These are phyloP conservation scores for Pouteria glomerata DNA, from an alignment of 148 eudicot species.

Conservation along the genomic window DNA sequence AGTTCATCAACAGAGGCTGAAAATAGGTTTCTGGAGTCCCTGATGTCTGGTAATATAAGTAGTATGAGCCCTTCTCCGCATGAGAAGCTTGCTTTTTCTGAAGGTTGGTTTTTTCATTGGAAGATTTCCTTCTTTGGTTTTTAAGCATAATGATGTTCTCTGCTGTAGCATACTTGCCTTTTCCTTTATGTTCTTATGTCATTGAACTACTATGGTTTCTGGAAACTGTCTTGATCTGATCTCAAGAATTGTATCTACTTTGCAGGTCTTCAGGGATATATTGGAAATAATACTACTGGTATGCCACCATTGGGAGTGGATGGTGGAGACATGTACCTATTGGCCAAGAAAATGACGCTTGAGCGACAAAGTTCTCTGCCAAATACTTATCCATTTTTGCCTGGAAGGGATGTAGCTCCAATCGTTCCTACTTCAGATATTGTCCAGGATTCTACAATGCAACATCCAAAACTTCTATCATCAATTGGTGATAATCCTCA, in stretches of 20 bases:
- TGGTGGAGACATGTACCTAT: conserved; percentile 49
- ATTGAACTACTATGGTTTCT: background rate
- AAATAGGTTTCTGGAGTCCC: conserved; percentile 79
- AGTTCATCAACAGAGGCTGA: conserved; percentile 62
- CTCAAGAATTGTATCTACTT: conserved; percentile 5
- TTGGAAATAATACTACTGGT: conserved; percentile 38
- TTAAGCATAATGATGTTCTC: background rate
- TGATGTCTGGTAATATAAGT: conserved; percentile 58
- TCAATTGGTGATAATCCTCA: conserved; percentile 40
- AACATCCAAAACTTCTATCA: conserved; percentile 43
- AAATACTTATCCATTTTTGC: conserved; percentile 55
- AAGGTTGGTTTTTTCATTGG: conserved; percentile 42
- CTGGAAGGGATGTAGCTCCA: conserved; percentile 46
- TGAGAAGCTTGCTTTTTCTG: conserved; percentile 55
- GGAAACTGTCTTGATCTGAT: conserved; percentile 15
- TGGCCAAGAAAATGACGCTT: conserved; percentile 57
- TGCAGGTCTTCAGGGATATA: conserved; percentile 72
- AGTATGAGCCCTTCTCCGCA: conserved; percentile 32
- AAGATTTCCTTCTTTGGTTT: background rate
- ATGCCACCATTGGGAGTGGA: conserved; percentile 48
- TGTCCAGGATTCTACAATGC: conserved; percentile 32
- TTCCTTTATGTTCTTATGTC: background rate
- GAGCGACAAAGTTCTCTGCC: conserved; percentile 66
- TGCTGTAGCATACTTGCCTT: background rate
- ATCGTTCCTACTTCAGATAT: conserved; percentile 42